Conservation (phyloP, 805 yeast genomes). For the Wickerhamomyces alni region DNA sequence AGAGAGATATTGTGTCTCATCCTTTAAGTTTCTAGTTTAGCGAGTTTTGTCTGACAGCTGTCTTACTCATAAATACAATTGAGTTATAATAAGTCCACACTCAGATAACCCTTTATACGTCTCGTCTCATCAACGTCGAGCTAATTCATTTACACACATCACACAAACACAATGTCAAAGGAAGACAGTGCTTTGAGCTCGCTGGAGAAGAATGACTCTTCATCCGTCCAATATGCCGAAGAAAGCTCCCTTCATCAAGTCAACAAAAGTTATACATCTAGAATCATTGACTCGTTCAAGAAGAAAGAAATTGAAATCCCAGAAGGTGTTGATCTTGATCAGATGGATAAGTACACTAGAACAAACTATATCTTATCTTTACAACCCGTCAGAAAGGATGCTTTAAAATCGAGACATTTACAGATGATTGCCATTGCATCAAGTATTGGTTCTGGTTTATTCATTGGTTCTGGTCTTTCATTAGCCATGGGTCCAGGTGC, state of each 20-base stretch:
- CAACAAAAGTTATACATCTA: too few species aligned
- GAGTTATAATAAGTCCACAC: too few species aligned
- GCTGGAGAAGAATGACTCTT: too few species aligned
- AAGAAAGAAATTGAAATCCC: conserved; percentile 15
- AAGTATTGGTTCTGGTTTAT: conserved; percentile 66
- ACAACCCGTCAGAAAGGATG: conserved; percentile 25
- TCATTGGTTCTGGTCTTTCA: conserved; percentile 59
- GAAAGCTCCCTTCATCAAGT: too few species aligned
- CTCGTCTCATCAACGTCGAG: too few species aligned
- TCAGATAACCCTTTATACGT: too few species aligned
- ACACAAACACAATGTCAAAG: neutral
- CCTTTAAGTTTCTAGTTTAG: too few species aligned
- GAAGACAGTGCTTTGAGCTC: neutral
- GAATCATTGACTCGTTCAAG: conserved; percentile 17
- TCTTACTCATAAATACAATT: too few species aligned
- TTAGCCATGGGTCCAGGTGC: conserved; percentile 59
- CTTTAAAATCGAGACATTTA: conserved; percentile 51
- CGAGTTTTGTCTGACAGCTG: too few species aligned
- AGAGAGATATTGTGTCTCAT: too few species aligned
- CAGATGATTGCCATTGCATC: conserved; percentile 71
- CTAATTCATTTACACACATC: too few species aligned
- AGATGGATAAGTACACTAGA: conserved; percentile 17
- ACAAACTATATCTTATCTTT: conserved; percentile 27
- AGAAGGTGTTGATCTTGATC: conserved; percentile 13
- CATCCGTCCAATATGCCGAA: too few species aligned